Percentiles rank a stretch among this genome's conserved stretches.
Evolutionary conservation across 768 basidiomycete species (phyloP).

Genomic region (Suillus subalutaceus): DNA sequence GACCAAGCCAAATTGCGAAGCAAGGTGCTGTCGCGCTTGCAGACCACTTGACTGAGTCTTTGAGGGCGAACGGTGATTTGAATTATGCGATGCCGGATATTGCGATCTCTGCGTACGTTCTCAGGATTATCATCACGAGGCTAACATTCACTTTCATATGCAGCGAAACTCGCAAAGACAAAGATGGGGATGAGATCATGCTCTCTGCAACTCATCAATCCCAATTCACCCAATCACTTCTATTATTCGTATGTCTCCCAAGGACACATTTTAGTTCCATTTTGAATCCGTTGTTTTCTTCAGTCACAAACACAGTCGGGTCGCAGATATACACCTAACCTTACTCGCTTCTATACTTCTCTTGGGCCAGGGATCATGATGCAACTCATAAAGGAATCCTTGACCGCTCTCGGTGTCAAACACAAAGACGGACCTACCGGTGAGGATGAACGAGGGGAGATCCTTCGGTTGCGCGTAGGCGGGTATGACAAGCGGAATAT

Average conservation of each 20-base stretch:
- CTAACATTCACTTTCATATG: background rate
- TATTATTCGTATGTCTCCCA: conserved; percentile 72
- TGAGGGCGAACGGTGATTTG: conserved; percentile 76
- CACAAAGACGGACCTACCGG: conserved; percentile 43
- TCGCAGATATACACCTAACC: conserved; percentile 67
- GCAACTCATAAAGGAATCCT: conserved; percentile 54
- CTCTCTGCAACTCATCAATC: conserved; percentile 55
- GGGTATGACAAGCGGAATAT: conserved; percentile 67
- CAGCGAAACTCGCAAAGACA: conserved; percentile 35
- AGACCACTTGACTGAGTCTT: conserved; percentile 65
- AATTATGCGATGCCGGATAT: conserved; percentile 65
- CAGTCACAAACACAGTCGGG: conserved; percentile 87
- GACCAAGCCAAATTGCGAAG: conserved; percentile 70
- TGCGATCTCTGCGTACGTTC: conserved; percentile 34
- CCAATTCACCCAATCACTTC: conserved; percentile 79
- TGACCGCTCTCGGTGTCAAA: conserved; percentile 52
- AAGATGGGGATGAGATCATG: conserved; percentile 66
- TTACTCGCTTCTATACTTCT: conserved; percentile 81
- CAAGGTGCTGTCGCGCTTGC: conserved; percentile 59
- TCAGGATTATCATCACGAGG: conserved; percentile 1
- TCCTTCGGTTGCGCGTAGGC: conserved; percentile 59
- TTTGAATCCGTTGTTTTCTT: background rate
- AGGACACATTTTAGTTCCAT: background rate
- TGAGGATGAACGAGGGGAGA: conserved; percentile 16
- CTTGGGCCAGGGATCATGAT: conserved; percentile 56